Evolutionary conservation across 2,329 filamentous ascomycete species (phyloP).

Genomic region (Talaromyces rugulosus): DNA sequence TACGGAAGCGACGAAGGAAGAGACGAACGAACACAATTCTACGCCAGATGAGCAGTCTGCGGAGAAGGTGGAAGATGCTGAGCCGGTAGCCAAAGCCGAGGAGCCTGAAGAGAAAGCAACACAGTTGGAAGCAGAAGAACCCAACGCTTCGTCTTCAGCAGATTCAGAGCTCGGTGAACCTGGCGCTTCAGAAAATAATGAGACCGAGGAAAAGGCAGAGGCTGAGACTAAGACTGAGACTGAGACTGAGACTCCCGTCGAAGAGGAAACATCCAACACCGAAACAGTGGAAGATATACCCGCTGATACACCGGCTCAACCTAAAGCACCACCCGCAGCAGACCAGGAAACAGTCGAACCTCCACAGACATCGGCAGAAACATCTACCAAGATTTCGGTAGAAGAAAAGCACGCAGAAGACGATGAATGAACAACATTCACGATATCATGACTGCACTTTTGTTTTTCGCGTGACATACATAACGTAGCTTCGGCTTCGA

Average conservation of each 20-base stretch:
- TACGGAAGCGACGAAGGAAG: neutral
- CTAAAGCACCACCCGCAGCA: neutral
- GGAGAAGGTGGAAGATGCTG: neutral
- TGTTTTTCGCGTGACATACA: neutral
- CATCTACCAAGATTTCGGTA: constrained; percentile 6
- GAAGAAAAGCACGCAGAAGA: constrained; percentile 10
- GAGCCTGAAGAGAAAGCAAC: neutral
- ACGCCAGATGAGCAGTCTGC: neutral
- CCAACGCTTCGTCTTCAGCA: neutral
- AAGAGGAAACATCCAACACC: neutral
- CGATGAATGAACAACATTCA: constrained; percentile 5
- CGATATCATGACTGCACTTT: constrained; percentile 6
- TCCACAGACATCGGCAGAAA: neutral
- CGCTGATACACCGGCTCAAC: neutral
- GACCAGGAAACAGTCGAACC: neutral
- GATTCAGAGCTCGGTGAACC: neutral
- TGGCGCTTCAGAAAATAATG: neutral
- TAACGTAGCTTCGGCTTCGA: neutral
- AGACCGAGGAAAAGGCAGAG: neutral
- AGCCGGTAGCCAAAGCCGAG: neutral
- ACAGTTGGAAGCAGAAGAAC: neutral
- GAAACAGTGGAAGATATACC: neutral
- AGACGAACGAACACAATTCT: neutral
- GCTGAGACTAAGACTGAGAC: neutral
- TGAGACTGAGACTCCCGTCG: neutral